Evolutionary conservation across 768 basidiomycete species (phyloP), one percentile per base, ranked within the genome.

Genomic region (Lentinula guzmanii): DNA sequence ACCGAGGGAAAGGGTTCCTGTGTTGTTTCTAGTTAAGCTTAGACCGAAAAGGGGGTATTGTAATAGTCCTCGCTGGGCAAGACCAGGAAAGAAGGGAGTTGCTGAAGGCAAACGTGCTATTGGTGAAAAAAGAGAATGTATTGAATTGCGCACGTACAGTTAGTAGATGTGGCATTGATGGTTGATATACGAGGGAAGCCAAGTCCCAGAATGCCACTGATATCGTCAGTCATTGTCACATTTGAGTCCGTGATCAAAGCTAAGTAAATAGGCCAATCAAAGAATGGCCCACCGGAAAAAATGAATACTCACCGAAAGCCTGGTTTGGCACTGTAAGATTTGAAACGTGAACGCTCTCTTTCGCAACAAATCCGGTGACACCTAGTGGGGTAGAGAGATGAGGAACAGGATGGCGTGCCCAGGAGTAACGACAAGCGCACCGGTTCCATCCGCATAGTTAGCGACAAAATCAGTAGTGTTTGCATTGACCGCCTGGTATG

Each of bases 1-100:
- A 88, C 90, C 90, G 15, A 93, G 65, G 2, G 90, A 74, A 21
- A 93, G 75, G 18, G 84, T 80, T 9, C 91, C 90, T 10, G 78
- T 81, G 2, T 73, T 68, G 67, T 87, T 85, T 48, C 77, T 75
- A 0, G 84, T 82, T 64, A 92, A 73, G 65, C 80, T 85, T 31
- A 93, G 65, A n/a, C 86, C 89, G 65, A 92, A 92, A 8, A 93
- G 67, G 1, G 91, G 91, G 68, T 91, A 93, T 37, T 84, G 82
- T 52, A 92, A 72, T 34, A 80, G 72, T 16, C 89, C 90, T 63
- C 81, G 77, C 61, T 85, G 77, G 7, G 86, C 84, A 54, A 92
- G 75, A 21, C 72, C 79, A 3, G 82, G 75, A 51, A 92, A 79
- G 74, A 91, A 89, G 0, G 91, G 87, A 0, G 83, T 82, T 1